Evolutionary conservation across 352 stramenopile species (phyloP), one percentile per base, ranked within the genome.

Genomic region (Lagenidium sp.): DNA sequence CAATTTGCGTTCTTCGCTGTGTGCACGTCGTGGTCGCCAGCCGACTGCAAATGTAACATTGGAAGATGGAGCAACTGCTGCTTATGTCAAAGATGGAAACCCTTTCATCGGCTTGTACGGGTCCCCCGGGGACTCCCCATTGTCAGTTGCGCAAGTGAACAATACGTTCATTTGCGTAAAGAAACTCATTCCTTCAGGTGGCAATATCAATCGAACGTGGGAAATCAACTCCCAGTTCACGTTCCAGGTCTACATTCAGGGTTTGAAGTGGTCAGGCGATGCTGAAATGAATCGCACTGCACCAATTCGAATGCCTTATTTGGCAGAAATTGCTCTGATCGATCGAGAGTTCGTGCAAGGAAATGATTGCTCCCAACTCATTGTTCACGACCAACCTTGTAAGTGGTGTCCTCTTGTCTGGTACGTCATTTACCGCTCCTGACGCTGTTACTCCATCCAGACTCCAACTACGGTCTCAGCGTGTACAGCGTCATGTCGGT

Each of bases 401-500:
- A 67, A 29, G 68, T 78, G 8, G 4, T n/a, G n/a, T n/a, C n/a
- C n/a, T n/a, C n/a, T n/a, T n/a, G n/a, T n/a, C n/a, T n/a, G n/a
- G n/a, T n/a, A n/a, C n/a, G n/a, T n/a, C n/a, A n/a, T n/a, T n/a
- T n/a, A n/a, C n/a, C 18, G 21, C 32, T 26, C n/a, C 15, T 23
- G 24, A 35, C 21, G 6, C 6, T 26, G 15, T 24, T 12, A 15
- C 13, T 46, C 28, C 36, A 12, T 46, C 6, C 20, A 63, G 44
- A 23, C 2, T 37, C 47, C 30, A 60, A 63, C 36, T 22, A 38
- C 31, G 78, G 67, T 4, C 29, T 91, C 21, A 91, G 79, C 57
- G 73, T 88, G n/a, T 91, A 88, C 57, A 88, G 75, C 38, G 79
- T 91, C 28, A 87, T 91, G 73, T 91, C 79, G 0, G 72, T 91